These are phyloP conservation scores for Marchantia paleacea DNA, from an alignment of 225 moss, liverwort and hornwort genomes.

Conservation along the genomic window DNA sequence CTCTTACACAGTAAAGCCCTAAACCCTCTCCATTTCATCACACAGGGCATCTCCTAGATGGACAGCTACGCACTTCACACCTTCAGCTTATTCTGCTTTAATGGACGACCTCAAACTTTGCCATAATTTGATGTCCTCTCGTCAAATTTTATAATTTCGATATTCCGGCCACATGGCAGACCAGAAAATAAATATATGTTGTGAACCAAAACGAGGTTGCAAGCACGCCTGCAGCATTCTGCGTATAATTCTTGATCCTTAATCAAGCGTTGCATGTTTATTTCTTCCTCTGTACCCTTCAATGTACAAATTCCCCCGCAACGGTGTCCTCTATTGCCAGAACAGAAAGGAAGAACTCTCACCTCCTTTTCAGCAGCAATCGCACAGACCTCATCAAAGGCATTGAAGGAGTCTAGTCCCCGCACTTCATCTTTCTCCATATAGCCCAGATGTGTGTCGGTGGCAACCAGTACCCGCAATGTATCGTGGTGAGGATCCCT, in stretches of 20 bases:
- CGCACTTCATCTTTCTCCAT: conserved; percentile 95
- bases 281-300: too few relatives aligned
- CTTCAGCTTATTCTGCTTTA: not conserved
- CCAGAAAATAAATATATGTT: too few relatives aligned
- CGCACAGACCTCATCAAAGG: conserved; percentile 92
- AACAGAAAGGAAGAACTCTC: conserved; percentile 11
- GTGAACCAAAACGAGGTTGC: too few relatives aligned
- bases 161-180: too few relatives aligned
- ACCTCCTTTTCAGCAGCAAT: conserved; percentile 90
- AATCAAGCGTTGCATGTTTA: too few relatives aligned
- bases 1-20: not conserved
- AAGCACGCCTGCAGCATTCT: too few relatives aligned
- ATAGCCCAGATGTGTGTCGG: conserved; percentile 91
- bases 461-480: conserved; percentile 80
- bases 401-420: conserved; percentile 79
- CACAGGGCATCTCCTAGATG: not conserved
- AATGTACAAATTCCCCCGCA: too few relatives aligned
- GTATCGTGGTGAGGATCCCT: conserved; percentile 80
- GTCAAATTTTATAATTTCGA: too few relatives aligned
- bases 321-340: not conserved
- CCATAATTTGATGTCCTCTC: too few relatives aligned
- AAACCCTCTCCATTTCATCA: not conserved
- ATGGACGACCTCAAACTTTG: not conserved
- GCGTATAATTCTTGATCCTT: too few relatives aligned
- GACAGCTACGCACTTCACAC: not conserved